Conservation (phyloP, 768 basidiomycete genomes). For the Cystofilobasidium macerans region DNA sequence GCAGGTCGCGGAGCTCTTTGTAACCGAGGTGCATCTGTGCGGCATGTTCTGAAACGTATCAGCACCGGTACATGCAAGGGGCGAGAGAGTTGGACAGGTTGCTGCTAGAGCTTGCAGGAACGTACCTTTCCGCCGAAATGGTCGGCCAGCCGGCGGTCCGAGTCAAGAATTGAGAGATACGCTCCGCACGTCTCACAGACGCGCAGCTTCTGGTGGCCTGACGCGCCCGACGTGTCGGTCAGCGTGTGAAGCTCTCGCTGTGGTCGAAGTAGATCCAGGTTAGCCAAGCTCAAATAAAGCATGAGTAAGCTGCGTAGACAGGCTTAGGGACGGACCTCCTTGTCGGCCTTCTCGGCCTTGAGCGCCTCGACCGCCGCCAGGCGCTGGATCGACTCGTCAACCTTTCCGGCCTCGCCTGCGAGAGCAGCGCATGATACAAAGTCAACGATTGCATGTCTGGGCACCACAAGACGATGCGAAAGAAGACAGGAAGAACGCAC, state of each 20-base stretch:
- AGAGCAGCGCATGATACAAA: neutral
- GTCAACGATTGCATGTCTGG: neutral
- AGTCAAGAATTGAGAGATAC: slow-evolving; percentile 95
- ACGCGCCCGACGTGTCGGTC: slow-evolving; percentile 95
- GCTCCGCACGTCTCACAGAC: slow-evolving; percentile 99
- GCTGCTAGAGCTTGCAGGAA: slow-evolving; percentile 22
- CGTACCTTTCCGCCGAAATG: slow-evolving; percentile 98
- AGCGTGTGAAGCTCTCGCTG: slow-evolving; percentile 88
- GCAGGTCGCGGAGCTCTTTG: slow-evolving; percentile 91
- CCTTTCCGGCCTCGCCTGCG: slow-evolving; percentile 91
- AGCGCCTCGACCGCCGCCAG: slow-evolving; percentile 94
- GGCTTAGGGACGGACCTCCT: slow-evolving; percentile 54
- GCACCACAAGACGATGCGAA: too few relatives aligned
- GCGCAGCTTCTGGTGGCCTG: slow-evolving; percentile 97
- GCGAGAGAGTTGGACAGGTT: too few relatives aligned
- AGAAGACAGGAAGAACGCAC: too few relatives aligned
- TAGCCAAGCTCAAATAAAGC: too few relatives aligned
- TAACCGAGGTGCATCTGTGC: slow-evolving; percentile 94
- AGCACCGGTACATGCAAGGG: neutral
- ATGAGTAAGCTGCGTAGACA: neutral
- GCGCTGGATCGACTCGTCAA: slow-evolving; percentile 97
- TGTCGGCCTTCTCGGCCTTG: slow-evolving; percentile 89
- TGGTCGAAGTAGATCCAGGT: neutral
- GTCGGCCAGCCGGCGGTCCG: slow-evolving; percentile 94
- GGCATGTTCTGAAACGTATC: neutral